A percentile compares a stretch with the other conserved stretches of the same genome.
These are phyloP conservation scores for Sordariomycetes sp. DNA, from an alignment of 2,329 filamentous ascomycete genomes.

Conservation along the genomic window DNA sequence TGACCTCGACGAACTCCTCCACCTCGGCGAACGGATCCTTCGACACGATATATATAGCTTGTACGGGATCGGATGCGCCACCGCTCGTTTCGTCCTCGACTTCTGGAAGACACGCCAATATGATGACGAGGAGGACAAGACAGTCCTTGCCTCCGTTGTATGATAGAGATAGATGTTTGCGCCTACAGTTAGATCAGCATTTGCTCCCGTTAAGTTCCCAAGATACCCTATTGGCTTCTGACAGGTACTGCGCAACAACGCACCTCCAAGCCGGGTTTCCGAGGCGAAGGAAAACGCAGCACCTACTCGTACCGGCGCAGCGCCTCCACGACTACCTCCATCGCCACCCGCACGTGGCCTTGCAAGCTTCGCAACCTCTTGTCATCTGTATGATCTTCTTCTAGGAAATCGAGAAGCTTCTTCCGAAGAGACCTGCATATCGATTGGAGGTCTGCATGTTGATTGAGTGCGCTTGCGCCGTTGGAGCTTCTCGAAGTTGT, in stretches of 20 bases:
- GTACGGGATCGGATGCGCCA: constrained; percentile 21
- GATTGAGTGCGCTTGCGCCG: too few species aligned
- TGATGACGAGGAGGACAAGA: constrained; percentile 80
- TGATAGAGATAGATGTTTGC: constrained; percentile 74
- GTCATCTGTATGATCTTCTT: constrained; percentile 40
- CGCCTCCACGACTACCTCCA: constrained; percentile 67
- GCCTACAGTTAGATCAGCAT: constrained; percentile 34
- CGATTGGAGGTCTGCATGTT: too few species aligned
- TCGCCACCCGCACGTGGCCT: constrained; percentile 61
- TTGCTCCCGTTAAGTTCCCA: too few species aligned
- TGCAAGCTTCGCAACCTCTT: constrained; percentile 57
- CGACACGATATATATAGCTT: constrained; percentile 74
- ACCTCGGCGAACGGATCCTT: constrained; percentile 78
- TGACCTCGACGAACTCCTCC: constrained; percentile 68
- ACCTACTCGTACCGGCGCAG: constrained; percentile 65
- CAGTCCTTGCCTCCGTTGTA: constrained; percentile 99
- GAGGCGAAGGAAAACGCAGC: constrained; percentile 1
- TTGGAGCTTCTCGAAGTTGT: too few species aligned
- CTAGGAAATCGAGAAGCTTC: too few species aligned
- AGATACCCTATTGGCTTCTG: too few species aligned
- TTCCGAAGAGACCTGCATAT: too few species aligned
- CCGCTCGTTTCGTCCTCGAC: constrained; percentile 5
- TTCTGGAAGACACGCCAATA: constrained; percentile 55
- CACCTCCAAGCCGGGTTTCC: too few species aligned
- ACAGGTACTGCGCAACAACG: neutral